Conservation (phyloP, 495 filamentous ascomycete species). For the Penicillium coffeae region DNA sequence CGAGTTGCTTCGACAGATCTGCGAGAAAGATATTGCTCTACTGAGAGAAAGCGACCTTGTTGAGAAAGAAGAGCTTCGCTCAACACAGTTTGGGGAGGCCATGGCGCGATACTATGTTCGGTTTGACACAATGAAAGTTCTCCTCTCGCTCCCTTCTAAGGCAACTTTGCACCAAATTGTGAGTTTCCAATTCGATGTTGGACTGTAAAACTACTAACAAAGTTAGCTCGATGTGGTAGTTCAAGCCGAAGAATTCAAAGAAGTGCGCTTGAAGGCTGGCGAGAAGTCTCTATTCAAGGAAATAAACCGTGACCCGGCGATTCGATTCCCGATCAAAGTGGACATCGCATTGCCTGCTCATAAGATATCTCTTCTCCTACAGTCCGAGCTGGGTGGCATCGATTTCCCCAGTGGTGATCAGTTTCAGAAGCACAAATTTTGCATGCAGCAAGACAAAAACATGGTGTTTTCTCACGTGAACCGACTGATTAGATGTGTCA, state of each 20-base stretch:
- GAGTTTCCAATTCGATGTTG: slow-evolving; percentile 26
- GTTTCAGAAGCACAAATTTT: slow-evolving; percentile 54
- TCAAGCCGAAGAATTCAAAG: slow-evolving; percentile 73
- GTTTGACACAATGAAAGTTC: slow-evolving; percentile 82
- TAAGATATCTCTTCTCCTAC: slow-evolving; percentile 84
- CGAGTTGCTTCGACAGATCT: slow-evolving; percentile 72
- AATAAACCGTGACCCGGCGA: slow-evolving; percentile 68
- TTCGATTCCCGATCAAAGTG: slow-evolving; percentile 80
- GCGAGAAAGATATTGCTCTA: slow-evolving; percentile 69
- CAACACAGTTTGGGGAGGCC: slow-evolving; percentile 76
- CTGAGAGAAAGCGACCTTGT: slow-evolving; percentile 63
- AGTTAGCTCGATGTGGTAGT: slow-evolving; percentile 59
- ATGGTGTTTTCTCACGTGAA: slow-evolving; percentile 70
- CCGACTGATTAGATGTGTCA: slow-evolving; percentile 74
- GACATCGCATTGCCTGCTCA: slow-evolving; percentile 66
- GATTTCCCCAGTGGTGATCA: slow-evolving; percentile 66
- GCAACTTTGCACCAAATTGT: slow-evolving; percentile 70
- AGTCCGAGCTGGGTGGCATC: slow-evolving; percentile 71
- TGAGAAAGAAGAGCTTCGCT: slow-evolving; percentile 48
- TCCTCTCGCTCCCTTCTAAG: slow-evolving; percentile 60
- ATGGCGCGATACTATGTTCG: slow-evolving; percentile 93
- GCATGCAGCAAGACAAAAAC: slow-evolving; percentile 64
- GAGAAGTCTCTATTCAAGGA: slow-evolving; percentile 79
- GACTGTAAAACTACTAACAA: slow-evolving; percentile 28
- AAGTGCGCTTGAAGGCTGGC: slow-evolving; percentile 67